Base-by-base conservation (phyloP, 345 rosid genomes). In the Laguncularia racemosa region DNA sequence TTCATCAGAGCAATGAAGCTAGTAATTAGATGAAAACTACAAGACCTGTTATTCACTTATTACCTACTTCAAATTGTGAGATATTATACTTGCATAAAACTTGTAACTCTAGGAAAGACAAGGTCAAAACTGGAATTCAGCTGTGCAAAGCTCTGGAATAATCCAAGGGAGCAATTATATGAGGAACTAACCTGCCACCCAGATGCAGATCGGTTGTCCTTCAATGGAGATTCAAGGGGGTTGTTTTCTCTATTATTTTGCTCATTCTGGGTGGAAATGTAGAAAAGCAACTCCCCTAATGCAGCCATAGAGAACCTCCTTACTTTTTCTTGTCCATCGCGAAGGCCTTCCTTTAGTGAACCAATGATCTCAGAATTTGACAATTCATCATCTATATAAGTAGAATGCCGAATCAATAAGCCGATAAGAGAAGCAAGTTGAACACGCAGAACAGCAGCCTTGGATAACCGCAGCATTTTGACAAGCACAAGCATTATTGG, bases 281-380 rank as follows among this genome's bases (percentile, higher is more conserved):
- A 93, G 78, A 89, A 93, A 60, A 93, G 71, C 79, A 93, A 66
- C 75, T 93, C 99, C 52, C 99, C 99, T 67, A 93, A 73, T 73
- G 99, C 96, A 47, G 96, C 99, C 99, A 93, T 87, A 16, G 87
- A 87, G 65, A 93, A 89, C 71, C 97, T 78, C 72, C 99, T 81
- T 49, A 89, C 90, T 71, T 89, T 93, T 69, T 93, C 99, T 71
- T 89, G 97, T 73, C 76, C 81, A 80, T 87, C 95, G 61, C 96
- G 80, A 11, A 93, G 92, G 72, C 95, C 95, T 76, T 82, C 89
- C 33, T 90, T 81, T 56, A 93, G 88, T 52, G 96, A 83, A 62
- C 84, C 91, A 53, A 93, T 57, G 67, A 93, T 87, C 61, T 97
- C 99, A 48, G 97, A 93, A 77, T 79, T 77, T 38, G 99, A 86